Conservation (phyloP, 305 asterid genomes). For the Stenogyne calaminthoides region DNA sequence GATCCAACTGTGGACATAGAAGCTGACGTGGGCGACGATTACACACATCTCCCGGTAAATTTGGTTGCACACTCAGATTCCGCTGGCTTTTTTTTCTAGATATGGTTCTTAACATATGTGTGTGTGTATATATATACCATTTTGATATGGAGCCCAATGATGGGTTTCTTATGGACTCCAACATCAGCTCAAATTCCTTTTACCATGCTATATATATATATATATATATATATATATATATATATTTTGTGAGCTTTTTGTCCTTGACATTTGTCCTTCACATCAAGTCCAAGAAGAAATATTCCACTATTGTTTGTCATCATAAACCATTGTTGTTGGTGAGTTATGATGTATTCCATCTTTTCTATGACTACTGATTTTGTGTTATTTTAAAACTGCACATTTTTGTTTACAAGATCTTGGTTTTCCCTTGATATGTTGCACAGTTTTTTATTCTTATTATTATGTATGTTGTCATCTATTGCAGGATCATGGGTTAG, state of each 20-base stretch:
- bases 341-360: not conserved
- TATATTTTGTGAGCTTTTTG: constrained; percentile 25
- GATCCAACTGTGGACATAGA: constrained; percentile 97
- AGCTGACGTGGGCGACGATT: constrained; percentile 97
- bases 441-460: constrained; percentile 15
- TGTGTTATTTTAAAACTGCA: constrained; percentile 7
- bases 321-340: constrained; percentile 13
- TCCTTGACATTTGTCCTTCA: not conserved
- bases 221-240: constrained; percentile 3
- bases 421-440: constrained; percentile 9
- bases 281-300: constrained; percentile 13
- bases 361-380: not conserved
- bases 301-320: constrained; percentile 6
- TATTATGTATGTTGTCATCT: constrained; percentile 16
- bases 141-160: too few relatives aligned
- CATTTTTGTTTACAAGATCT: constrained; percentile 13
- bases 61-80: constrained; percentile 26
- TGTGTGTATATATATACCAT: not conserved
- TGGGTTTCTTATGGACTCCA: too few relatives aligned
- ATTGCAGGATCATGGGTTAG: constrained; percentile 86
- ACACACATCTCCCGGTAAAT: constrained; percentile 85
- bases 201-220: too few relatives aligned
- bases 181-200: too few relatives aligned
- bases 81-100: constrained; percentile 25
- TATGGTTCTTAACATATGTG: constrained; percentile 26